These are phyloP conservation scores for Vigna reflexopilosa DNA, from an alignment of 306 rosid genomes.

Conservation along the genomic window DNA sequence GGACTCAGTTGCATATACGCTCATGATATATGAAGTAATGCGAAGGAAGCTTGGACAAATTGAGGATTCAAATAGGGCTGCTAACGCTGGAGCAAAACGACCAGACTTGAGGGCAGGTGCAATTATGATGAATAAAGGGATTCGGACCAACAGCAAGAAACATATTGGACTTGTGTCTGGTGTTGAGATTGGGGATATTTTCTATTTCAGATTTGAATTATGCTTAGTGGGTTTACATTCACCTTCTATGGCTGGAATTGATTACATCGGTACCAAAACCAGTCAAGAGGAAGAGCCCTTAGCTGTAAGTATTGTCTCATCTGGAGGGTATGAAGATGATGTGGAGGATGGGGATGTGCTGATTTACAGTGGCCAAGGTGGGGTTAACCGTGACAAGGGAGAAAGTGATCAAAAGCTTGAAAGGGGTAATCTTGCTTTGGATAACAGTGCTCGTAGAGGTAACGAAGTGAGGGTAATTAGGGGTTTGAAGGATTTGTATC, in stretches of 20 bases:
- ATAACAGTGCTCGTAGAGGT: conserved; percentile 76
- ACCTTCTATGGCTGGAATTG: conserved; percentile 95
- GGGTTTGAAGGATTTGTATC: conserved; percentile 66
- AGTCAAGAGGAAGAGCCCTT: conserved; percentile 81
- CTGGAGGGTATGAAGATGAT: conserved; percentile 91
- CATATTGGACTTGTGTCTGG: conserved; percentile 81
- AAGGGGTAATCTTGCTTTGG: conserved; percentile 97
- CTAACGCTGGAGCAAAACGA: conserved; percentile 68
- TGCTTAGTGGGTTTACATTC: conserved; percentile 85
- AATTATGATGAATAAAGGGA: conserved; percentile 77
- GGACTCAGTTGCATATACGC: conserved; percentile 59
- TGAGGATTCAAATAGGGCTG: conserved; percentile 63
- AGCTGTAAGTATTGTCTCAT: conserved; percentile 92
- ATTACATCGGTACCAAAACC: conserved; percentile 71
- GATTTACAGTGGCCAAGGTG: conserved; percentile 96
- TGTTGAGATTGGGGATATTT: conserved; percentile 89
- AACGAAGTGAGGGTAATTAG: conserved; percentile 86
- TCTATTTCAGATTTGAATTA: conserved; percentile 84
- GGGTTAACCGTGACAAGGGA: conserved; percentile 67
- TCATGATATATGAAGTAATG: conserved; percentile 65
- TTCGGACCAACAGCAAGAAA: conserved; percentile 70
- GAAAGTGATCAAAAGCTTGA: conserved; percentile 91
- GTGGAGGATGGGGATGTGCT: conserved; percentile 75
- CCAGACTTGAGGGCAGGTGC: conserved; percentile 81
- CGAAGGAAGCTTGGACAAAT: conserved; percentile 71